These are phyloP conservation scores for Fomitopsis palustris DNA, from an alignment of 1,284 basidiomycete genomes.

Conservation along the genomic window DNA sequence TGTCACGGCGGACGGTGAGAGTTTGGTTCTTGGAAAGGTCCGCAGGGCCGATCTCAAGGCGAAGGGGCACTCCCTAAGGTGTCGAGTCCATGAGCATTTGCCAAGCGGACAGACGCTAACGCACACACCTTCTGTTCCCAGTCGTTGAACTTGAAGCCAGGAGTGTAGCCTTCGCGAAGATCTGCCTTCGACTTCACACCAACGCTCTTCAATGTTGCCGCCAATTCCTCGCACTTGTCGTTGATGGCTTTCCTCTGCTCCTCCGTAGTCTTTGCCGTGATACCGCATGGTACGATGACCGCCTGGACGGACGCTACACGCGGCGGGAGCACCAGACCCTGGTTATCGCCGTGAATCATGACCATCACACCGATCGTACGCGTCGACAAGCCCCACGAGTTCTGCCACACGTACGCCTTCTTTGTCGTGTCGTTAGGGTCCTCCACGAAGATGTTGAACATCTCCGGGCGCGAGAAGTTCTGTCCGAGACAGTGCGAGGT, in stretches of 20 bases:
- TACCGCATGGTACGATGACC: constrained; percentile 90
- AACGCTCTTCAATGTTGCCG: constrained; percentile 63
- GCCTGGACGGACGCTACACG: constrained; percentile 92
- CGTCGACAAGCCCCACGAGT: constrained; percentile 98
- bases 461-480: constrained; percentile 93
- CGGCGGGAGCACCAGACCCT: constrained; percentile 94
- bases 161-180: constrained; percentile 92
- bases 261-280: constrained; percentile 79
- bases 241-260: constrained; percentile 74
- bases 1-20: constrained; percentile 88
- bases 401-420: constrained; percentile 93
- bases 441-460: constrained; percentile 99
- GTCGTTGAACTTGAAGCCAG: constrained; percentile 99
- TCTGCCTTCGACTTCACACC: constrained; percentile 90
- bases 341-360: constrained; percentile 99
- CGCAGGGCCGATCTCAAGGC: constrained; percentile 94
- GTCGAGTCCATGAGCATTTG: constrained; percentile 3
- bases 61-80: constrained; percentile 88
- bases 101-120: constrained; percentile 6
- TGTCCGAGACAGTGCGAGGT: constrained; percentile 98
- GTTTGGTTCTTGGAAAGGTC: constrained; percentile 87
- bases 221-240: constrained; percentile 74
- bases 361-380: constrained; percentile 98
- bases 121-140: constrained; percentile 89
- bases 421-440: constrained; percentile 76